Evolutionary conservation across 306 rosid species (phyloP).

Genomic region (Dryas alaskensis): DNA sequence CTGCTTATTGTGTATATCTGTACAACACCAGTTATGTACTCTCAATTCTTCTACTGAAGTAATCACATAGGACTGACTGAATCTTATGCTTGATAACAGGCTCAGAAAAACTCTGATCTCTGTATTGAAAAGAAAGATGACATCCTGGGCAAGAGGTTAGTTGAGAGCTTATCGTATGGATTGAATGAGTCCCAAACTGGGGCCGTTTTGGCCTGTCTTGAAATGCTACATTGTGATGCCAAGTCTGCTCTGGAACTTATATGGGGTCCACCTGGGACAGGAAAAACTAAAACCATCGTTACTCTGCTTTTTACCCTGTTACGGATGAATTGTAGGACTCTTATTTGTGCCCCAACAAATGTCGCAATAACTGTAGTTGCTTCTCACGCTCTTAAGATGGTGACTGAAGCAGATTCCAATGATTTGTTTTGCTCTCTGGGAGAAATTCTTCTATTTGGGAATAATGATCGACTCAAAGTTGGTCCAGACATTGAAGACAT

Average conservation of each 20-base stretch:
- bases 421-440: constrained; percentile 42
- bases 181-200: constrained; percentile 50
- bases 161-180: constrained; percentile 21
- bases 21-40: no score
- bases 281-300: constrained; percentile 64
- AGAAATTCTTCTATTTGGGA: constrained; percentile 59
- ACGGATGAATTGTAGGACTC: constrained; percentile 40
- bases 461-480: constrained; percentile 47
- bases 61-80: background rate
- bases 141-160: constrained; percentile 1
- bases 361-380: constrained; percentile 68
- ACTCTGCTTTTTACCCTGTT: constrained; percentile 42
- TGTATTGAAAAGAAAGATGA: constrained; percentile 4
- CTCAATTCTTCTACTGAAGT: no score
- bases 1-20: no score
- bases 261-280: constrained; percentile 86
- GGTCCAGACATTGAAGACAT: constrained; percentile 49
- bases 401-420: constrained; percentile 30
- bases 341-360: constrained; percentile 71
- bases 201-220: constrained; percentile 53
- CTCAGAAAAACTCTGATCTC: constrained; percentile 27
- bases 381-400: constrained; percentile 42
- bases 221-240: constrained; percentile 26
- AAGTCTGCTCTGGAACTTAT: constrained; percentile 50
- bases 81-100: constrained; percentile 30